A percentile compares a stretch with the other conserved stretches of the same genome.
Conservation (phyloP, 345 rosid species). For the Linum usitatissimum region DNA sequence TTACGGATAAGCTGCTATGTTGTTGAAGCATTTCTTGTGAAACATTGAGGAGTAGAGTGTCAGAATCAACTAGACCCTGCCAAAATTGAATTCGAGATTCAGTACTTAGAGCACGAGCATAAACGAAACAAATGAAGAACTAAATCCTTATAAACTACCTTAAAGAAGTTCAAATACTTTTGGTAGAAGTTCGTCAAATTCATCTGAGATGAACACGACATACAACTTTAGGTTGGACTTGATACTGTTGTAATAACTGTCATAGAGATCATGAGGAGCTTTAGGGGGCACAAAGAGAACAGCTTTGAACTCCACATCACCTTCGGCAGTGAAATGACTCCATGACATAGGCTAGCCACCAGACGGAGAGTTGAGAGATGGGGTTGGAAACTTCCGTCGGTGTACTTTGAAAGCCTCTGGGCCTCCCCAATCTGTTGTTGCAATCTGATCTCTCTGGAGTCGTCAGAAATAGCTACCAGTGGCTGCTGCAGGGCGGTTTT, state of each 20-base stretch:
- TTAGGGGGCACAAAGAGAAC: conserved; percentile 91
- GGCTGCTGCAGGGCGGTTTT: no score
- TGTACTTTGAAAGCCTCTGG: no score
- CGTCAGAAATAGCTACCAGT: no score
- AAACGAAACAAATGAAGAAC: background rate
- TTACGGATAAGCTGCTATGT: conserved; percentile 84
- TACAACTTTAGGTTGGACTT: conserved; percentile 88
- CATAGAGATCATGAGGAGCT: conserved; percentile 87
- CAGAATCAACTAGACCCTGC: conserved; percentile 99
- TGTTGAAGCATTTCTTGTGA: conserved; percentile 98
- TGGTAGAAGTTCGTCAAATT: conserved; percentile 95
- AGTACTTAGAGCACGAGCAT: background rate
- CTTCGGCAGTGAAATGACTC: conserved; percentile 96
- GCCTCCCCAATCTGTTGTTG: no score
- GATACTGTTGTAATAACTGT: conserved; percentile 79
- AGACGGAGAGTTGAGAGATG: no score
- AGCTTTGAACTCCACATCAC: conserved; percentile 96
- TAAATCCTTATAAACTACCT: conserved; percentile 27
- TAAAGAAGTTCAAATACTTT: conserved; percentile 82
- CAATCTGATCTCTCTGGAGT: no score
- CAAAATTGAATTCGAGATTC: conserved; percentile 12
- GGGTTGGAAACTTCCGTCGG: no score
- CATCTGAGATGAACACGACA: conserved; percentile 97
- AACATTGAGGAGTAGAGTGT: conserved; percentile 83
- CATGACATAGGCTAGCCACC: conserved; percentile 80